phyloP scores from a whole-genome alignment of 2,329 filamentous ascomycete genomes.

The Davidsoniella neocaledoniae region DNA sequence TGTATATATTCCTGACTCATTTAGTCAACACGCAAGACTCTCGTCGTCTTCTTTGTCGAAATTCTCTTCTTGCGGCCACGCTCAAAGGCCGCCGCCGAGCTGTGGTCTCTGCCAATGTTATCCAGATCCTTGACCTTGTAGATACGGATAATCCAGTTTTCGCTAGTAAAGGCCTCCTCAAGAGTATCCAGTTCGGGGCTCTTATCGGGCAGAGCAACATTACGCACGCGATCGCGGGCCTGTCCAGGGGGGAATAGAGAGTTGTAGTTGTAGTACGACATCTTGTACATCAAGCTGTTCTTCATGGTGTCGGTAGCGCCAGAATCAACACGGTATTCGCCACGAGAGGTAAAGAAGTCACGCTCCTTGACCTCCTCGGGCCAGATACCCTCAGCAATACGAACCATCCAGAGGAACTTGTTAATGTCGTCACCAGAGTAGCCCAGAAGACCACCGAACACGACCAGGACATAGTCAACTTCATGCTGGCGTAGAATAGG shows the following conservation, averaged over 20 bases:
- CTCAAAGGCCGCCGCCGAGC: constrained; percentile 50
- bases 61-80: constrained; percentile 73
- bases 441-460: constrained; percentile 87
- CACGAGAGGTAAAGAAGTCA: constrained; percentile 82
- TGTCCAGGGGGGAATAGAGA: constrained; percentile 81
- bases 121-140: constrained; percentile 99
- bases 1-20: constrained; percentile 9
- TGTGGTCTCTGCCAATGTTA: constrained; percentile 83
- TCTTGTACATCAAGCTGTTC: constrained; percentile 99
- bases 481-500: constrained; percentile 97
- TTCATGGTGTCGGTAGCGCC: constrained; percentile 92
- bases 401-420: constrained; percentile 99
- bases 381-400: constrained; percentile 98
- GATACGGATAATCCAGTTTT: constrained; percentile 99
- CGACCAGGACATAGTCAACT: constrained; percentile 95
- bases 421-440: constrained; percentile 99
- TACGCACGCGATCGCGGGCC: constrained; percentile 77
- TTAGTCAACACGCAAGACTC: constrained; percentile 57
- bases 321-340: constrained; percentile 91
- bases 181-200: constrained; percentile 74
- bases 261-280: constrained; percentile 99
- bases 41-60: constrained; percentile 49
- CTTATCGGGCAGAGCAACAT: constrained; percentile 61
- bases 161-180: constrained; percentile 94
- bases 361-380: constrained; percentile 97